These are phyloP conservation scores for Piper betle DNA, from an alignment of 164 flowering plant species.

Conservation along the genomic window DNA sequence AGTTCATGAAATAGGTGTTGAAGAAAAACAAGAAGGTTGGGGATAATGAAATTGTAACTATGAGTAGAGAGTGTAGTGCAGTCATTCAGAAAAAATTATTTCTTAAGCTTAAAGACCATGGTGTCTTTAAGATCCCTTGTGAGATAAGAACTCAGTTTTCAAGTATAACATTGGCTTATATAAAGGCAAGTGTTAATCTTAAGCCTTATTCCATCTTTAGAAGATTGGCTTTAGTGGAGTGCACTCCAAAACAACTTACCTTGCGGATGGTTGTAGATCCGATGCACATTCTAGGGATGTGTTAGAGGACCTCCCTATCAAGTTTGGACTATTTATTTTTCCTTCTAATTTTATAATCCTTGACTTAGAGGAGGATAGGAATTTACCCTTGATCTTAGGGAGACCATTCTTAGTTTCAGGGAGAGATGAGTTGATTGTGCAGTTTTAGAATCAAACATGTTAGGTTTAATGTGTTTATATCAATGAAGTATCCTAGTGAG, in stretches of 20 bases:
- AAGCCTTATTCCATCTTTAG: neutral
- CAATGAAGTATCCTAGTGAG: neutral
- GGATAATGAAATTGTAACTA: neutral
- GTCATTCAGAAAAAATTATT: neutral
- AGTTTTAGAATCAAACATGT: too few relatives aligned
- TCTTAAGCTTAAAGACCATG: neutral
- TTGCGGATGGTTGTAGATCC: neutral
- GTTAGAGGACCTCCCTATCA: too few relatives aligned
- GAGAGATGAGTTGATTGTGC: too few relatives aligned
- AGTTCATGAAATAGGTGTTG: neutral
- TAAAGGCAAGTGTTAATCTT: neutral
- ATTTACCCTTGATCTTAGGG: neutral
- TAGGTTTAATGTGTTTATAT: too few relatives aligned
- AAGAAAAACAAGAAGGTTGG: neutral
- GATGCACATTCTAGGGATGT: neutral
- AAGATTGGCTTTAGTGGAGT: neutral
- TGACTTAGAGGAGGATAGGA: neutral
- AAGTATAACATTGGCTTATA: neutral
- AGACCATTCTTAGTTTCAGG: neutral
- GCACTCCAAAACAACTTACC: neutral
- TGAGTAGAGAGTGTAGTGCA: neutral
- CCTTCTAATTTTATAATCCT: neutral
- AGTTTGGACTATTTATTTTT: neutral
- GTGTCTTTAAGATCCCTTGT: too few relatives aligned
- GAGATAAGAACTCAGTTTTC: neutral